These are phyloP conservation scores for Fraxinus greggii DNA, from an alignment of 305 asterid species.

Conservation along the genomic window DNA sequence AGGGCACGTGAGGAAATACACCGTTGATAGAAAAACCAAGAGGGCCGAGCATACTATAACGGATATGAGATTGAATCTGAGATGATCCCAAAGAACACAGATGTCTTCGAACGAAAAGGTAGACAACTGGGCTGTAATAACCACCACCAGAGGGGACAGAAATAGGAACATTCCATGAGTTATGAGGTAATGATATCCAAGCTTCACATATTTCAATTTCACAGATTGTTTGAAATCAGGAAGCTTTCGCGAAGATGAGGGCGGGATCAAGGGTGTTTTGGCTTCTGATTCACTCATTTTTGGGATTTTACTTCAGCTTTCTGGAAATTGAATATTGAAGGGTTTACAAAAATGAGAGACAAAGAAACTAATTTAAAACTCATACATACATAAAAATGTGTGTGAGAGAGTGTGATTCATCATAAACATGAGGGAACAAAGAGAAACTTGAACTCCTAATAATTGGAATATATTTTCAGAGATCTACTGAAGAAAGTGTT, in stretches of 20 bases:
- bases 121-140: background rate
- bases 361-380: background rate
- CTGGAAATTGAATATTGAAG: background rate
- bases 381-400: background rate
- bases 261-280: background rate
- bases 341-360: background rate
- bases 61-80: background rate
- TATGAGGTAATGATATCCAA: background rate
- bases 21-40: background rate
- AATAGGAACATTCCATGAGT: background rate
- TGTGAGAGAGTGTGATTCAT: background rate
- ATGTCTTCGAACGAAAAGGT: background rate
- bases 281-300: background rate
- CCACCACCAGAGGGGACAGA: background rate
- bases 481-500: too few species aligned
- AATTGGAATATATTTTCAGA: too few species aligned
- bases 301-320: background rate
- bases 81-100: background rate
- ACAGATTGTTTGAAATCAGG: background rate
- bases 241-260: background rate
- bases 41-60: background rate
- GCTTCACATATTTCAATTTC: background rate
- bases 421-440: background rate
- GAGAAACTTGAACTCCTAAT: background rate
- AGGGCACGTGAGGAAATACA: background rate